Evolutionary conservation across 2,329 filamentous ascomycete species (phyloP).

Genomic region (Trichoderma sp.): DNA sequence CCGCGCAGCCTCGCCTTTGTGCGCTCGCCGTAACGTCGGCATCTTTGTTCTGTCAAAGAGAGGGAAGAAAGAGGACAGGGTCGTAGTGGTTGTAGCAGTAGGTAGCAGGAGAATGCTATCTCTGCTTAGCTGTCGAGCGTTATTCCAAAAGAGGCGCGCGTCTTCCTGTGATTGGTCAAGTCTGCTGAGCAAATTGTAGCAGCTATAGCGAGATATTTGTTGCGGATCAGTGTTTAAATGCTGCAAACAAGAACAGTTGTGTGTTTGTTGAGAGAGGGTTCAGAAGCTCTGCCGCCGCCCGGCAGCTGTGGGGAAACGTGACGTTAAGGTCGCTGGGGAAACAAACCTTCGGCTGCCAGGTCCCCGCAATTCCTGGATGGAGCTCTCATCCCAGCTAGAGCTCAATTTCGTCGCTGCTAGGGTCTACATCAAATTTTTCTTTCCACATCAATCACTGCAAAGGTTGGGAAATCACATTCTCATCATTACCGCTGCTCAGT

Average conservation of each 20-base stretch:
- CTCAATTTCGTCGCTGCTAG: slow-evolving; percentile 24
- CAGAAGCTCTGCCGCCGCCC: slow-evolving; percentile 21
- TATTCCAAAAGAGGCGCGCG: background rate
- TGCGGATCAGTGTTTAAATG: background rate
- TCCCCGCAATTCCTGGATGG: slow-evolving; percentile 25
- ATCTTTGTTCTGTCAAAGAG: slow-evolving; percentile 7
- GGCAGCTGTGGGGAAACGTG: slow-evolving; percentile 31
- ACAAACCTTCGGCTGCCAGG: slow-evolving; percentile 34
- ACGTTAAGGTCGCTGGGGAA: slow-evolving; percentile 40
- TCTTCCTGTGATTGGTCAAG: background rate
- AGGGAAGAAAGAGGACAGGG: background rate
- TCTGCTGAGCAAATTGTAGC: background rate
- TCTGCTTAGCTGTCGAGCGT: background rate
- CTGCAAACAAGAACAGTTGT: background rate
- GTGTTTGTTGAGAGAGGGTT: slow-evolving; percentile 17
- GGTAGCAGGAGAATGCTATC: background rate
- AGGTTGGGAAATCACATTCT: background rate
- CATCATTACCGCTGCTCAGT: background rate
- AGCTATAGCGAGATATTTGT: background rate
- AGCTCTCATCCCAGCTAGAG: slow-evolving; percentile 21
- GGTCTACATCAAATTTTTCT: slow-evolving; percentile 29
- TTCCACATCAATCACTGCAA: slow-evolving; percentile 7
- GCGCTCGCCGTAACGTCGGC: slow-evolving; percentile 25
- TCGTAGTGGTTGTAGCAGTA: background rate
- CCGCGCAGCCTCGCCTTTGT: slow-evolving; percentile 17